A percentile compares a stretch with the other conserved stretches of the same genome.
phyloP scores from a whole-genome alignment of 1,284 basidiomycete genomes.

The Retiboletus flavoniger region DNA sequence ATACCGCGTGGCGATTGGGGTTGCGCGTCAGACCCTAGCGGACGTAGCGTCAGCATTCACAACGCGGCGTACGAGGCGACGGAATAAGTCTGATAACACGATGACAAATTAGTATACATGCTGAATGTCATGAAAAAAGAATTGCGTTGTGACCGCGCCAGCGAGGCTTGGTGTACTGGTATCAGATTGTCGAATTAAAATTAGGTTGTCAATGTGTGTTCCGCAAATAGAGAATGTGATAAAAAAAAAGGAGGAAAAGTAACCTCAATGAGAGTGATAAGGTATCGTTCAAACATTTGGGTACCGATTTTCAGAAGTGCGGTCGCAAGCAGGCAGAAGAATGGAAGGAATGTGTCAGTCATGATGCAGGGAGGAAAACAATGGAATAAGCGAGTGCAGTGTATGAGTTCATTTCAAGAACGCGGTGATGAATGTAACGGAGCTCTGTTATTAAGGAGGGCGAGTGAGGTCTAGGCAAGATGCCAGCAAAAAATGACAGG shows the following conservation, averaged over 20 bases:
- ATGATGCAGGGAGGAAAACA: constrained; percentile 28
- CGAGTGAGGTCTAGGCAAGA: constrained; percentile 24
- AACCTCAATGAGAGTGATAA: constrained; percentile 35
- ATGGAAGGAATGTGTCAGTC: constrained; percentile 35
- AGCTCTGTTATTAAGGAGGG: constrained; percentile 26
- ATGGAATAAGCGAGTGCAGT: constrained; percentile 26
- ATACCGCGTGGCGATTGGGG: constrained; percentile 96
- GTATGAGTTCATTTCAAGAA: constrained; percentile 24
- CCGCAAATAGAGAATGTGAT: constrained; percentile 39
- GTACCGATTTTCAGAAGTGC: constrained; percentile 29
- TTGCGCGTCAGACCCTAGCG: constrained; percentile 91
- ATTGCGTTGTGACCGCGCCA: constrained; percentile 21
- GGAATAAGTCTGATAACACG: constrained; percentile 12
- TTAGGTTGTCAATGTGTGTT: constrained; percentile 36
- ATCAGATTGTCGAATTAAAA: constrained; percentile 32
- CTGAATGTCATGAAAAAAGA: constrained; percentile 10
- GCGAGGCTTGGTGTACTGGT: constrained; percentile 21
- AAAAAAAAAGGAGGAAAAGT: constrained; percentile 22
- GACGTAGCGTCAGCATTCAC: constrained; percentile 94
- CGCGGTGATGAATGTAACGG: constrained; percentile 20
- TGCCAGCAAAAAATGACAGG: constrained; percentile 14
- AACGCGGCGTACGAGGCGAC: constrained; percentile 75
- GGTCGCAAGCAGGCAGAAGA: constrained; percentile 21
- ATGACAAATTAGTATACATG: constrained; percentile 22
- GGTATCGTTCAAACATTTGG: constrained; percentile 37